Evolutionary conservation across 2,329 filamentous ascomycete species (phyloP), one percentile per base, ranked within the genome.

Genomic region (Chaetomium globosum): DNA sequence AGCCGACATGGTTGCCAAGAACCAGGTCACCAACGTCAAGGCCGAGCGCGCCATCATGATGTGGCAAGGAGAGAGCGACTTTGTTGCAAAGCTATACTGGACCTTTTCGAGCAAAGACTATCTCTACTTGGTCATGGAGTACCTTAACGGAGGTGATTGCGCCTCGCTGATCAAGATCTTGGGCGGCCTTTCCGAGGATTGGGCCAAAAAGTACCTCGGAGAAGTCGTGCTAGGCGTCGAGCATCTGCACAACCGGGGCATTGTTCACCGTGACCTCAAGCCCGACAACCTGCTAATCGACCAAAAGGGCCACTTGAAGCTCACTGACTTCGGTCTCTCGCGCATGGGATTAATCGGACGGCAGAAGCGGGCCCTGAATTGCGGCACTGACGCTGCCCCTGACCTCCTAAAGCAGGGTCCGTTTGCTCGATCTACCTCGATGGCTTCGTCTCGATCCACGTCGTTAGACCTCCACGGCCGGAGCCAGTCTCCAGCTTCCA

Each of bases 1-100:
- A 79, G 93, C 95, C n/a, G 95, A 99, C 81, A 99, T 99, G 95
- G 92, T 99, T 68, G 95, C 95, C 67, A 99, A 99, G 79, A 99
- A 99, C 76, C 95, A 99, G 76, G 93, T 99, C 71, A 97, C 95
- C 71, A 99, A 99, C 74, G 95, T 99, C 74, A 98, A 99, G 78
- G 95, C 96, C 9, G 95, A 99, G 78, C 87, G 95, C 70, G 96
- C 96, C 26, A 99, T 99, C 75, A 98, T 99, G 95, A 99, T 99
- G 95, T 98, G 95, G 92, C 95, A 99, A 79, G 95, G 95, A 26
- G 93, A 98, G 77, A 99, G 96, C 76, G 95, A 99, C 66, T 99
- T 99, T 76, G 95, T 99, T 65, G 95, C 95, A 30, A 99, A 99
- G 80, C 84, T 99, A 13, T 99, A 98, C 80, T 99, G 96, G 96